Conservation (phyloP, 345 rosid species). For the Triadica sebifera region DNA sequence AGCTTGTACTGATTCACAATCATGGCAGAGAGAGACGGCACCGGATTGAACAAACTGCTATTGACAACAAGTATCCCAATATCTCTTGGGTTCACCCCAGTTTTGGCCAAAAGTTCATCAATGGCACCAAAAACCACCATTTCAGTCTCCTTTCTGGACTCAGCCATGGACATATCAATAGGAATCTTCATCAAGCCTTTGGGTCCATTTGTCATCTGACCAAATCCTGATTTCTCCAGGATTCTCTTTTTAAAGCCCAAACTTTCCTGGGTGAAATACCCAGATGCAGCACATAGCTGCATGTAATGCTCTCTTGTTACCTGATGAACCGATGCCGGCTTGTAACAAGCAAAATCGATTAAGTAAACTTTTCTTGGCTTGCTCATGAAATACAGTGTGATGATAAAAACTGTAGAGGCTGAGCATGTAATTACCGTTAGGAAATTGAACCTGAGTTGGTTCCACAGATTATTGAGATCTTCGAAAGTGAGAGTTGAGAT, state of each 20-base stretch:
- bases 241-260: constrained; percentile 17
- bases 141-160: constrained; percentile 11
- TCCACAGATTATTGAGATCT: background rate
- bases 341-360: constrained; percentile 25
- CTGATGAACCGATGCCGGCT: constrained; percentile 6
- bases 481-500: background rate
- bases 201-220: constrained; percentile 18
- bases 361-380: constrained; percentile 18
- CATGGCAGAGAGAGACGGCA: constrained; percentile 24
- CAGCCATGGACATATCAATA: constrained; percentile 1
- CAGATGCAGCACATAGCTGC: background rate
- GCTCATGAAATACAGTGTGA: constrained; percentile 4
- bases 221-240: constrained; percentile 21
- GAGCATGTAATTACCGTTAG: background rate
- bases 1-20: constrained; percentile 24
- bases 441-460: constrained; percentile 5
- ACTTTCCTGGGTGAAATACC: constrained; percentile 12
- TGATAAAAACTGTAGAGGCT: background rate
- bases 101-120: constrained; percentile 20
- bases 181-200: constrained; percentile 4
- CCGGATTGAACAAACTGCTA: constrained; percentile 28
- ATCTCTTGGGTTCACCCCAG: constrained; percentile 13
- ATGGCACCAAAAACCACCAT: constrained; percentile 23
- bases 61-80: constrained; percentile 27
- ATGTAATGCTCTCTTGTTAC: constrained; percentile 9